Evolutionary conservation across 2,329 filamentous ascomycete genomes (phyloP).

Genomic region (Plenodomus tracheiphilus): DNA sequence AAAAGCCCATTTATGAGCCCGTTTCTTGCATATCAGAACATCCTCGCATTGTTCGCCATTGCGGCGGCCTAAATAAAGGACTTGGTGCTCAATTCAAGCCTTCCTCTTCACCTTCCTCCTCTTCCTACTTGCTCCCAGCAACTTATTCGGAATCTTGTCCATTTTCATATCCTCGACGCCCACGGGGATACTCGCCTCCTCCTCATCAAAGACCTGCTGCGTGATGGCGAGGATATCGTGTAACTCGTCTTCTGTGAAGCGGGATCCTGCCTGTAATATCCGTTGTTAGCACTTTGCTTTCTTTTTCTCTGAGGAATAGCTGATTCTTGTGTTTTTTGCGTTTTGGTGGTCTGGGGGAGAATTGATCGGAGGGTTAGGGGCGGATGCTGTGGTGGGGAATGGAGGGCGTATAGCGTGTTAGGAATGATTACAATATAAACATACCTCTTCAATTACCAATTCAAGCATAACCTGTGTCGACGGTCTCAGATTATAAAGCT

Average conservation of each 20-base stretch:
- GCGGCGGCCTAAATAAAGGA: no score
- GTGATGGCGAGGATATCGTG: constrained; percentile 34
- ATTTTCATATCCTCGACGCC: constrained; percentile 33
- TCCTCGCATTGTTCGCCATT: no score
- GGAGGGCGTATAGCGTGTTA: no score
- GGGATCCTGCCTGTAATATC: constrained; percentile 20
- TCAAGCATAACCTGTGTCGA: constrained; percentile 37
- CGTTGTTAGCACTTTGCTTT: neutral
- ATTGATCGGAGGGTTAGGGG: no score
- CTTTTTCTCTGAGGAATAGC: no score
- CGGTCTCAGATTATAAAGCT: constrained; percentile 42
- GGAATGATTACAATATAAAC: no score
- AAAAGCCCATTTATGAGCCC: no score
- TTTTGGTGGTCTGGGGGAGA: no score
- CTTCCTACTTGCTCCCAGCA: constrained; percentile 33
- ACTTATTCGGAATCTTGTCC: constrained; percentile 34
- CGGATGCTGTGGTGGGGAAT: neutral
- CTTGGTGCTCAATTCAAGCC: constrained; percentile 1
- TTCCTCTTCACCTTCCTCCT: constrained; percentile 21
- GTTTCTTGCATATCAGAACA: no score
- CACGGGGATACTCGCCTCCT: constrained; percentile 29
- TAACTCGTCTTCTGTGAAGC: constrained; percentile 37
- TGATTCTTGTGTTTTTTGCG: no score
- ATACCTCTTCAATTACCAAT: constrained; percentile 42
- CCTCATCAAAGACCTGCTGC: constrained; percentile 34